These are phyloP conservation scores for Hysterangium stoloniferum DNA, from an alignment of 768 basidiomycete species.

Conservation along the genomic window DNA sequence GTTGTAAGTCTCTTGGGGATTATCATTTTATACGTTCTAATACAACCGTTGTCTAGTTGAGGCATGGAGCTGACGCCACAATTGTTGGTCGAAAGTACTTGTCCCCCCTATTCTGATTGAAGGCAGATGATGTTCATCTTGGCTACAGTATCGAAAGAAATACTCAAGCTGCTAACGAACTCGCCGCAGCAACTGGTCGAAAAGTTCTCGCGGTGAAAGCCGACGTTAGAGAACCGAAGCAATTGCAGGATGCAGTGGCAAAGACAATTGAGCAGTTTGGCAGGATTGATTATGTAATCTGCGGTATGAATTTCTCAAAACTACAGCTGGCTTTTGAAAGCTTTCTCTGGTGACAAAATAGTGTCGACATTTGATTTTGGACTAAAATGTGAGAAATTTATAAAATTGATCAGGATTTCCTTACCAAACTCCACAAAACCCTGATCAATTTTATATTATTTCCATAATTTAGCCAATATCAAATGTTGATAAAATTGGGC, in stretches of 20 bases:
- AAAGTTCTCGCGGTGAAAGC: conserved; percentile 66
- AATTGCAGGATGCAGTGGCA: conserved; percentile 67
- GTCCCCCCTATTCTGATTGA: too few species aligned
- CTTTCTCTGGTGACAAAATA: neutral
- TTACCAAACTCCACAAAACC: too few species aligned
- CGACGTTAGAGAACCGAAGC: conserved; percentile 75
- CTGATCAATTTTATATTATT: too few species aligned
- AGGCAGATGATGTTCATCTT: conserved; percentile 1
- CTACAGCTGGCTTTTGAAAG: neutral
- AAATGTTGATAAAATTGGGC: too few species aligned
- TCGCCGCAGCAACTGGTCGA: conserved; percentile 61
- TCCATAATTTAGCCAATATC: too few species aligned
- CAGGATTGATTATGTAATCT: conserved; percentile 89
- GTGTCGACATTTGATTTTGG: neutral
- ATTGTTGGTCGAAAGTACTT: conserved; percentile 86
- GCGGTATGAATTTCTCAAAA: conserved; percentile 44
- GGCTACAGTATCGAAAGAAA: conserved; percentile 59
- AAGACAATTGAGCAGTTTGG: conserved; percentile 73
- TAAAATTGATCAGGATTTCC: too few species aligned
- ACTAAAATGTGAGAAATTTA: too few species aligned
- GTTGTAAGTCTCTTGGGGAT: conserved; percentile 43
- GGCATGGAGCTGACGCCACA: conserved; percentile 69
- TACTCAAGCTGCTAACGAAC: conserved; percentile 56
- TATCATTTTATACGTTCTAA: neutral
- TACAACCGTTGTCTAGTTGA: conserved; percentile 44